Evolutionary conservation across 768 basidiomycete species (phyloP), one percentile per base, ranked within the genome.

Genomic region (Tulasnella sp.): DNA sequence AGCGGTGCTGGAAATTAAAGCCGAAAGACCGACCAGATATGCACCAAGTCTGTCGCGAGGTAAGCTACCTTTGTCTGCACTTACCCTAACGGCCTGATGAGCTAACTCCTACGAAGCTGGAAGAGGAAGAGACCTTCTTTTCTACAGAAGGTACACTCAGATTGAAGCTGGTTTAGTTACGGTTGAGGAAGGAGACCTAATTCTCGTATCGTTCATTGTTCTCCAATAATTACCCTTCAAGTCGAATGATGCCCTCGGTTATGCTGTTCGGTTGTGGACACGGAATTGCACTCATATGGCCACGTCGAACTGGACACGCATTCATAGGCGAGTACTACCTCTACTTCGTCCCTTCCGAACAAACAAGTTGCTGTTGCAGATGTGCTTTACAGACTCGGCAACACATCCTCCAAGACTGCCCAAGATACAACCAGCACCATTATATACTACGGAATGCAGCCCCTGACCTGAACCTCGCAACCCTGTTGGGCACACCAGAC

Each of bases 381-480:
- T 17, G 56, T 4, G 9, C 4, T 9, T 23, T 11, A 23, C 64
- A 65, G 48, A 63, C 64, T 5, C 51, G 65, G 17, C 47, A 52
- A 34, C 65, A 65, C 48, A 62, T 65, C 48, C 54, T 65, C 38
- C 43, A 48, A 26, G 44, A 56, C 13, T 65, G 64, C 61, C n/a
- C 60, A 43, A 23, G 29, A 24, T 63, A 65, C 56, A 56, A 58
- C 17, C 58, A 55, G 17, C 41, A 65, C 42, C 60, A 61, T 43
- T 17, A 60, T 50, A 50, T 55, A 4, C 64, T 65, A 3, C 26
- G 49, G 17, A 56, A 55, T 4, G 48, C 27, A 32, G 54, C 58
- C 1, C 32, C 26, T 7, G 27, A 55, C 9, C 17, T 66, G 11
- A 15, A 26, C 26, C 21, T 66, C 17, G 24, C 51, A 5, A 53